Evolutionary conservation across 2,329 filamentous ascomycete species (phyloP), one percentile per base, ranked within the genome.

Genomic region (Penicillium sp.): DNA sequence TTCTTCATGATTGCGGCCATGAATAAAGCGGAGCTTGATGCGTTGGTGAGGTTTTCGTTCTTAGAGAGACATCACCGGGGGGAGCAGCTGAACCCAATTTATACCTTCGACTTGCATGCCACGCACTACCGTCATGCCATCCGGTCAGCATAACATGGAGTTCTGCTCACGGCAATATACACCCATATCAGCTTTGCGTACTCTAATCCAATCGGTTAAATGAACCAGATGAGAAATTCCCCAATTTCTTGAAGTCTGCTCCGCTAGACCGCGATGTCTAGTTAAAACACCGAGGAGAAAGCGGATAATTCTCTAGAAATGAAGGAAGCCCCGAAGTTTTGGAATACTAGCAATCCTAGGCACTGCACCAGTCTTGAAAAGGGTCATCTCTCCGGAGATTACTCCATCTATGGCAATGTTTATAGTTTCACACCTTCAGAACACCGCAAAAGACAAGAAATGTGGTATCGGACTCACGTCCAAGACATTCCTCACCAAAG

Each of bases 351-450:
- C 5, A 11, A 31, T 8, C 9, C 42, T 31, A 44, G 26, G 26
- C 9, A 22, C 50, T 35, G 31, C 56, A 40, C 56, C 52, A 61
- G 47, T 49, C 59, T 43, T 37, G 24, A 60, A 60, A 34, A 13
- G 31, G 55, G 44, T 34, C 50, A 55, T 56, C 38, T 32, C 44
- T 55, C 61, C 57, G 59, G 37, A 34, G 22, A 37, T 45, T 50
- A 34, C 34, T 38, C 35, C 16, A 31, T 48, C 29, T 26, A 29
- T 52, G n/a, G 29, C 8, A 49, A 53, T 57, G 40, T 57, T 48
- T 48, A 55, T 35, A 42, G 45, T 50, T 43, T 50, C 56, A 48
- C 56, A 51, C 39, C 57, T 35, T 16, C 45, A 50, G 14, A 7
- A 29, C n/a, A 45, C 8, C 11, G 18, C 16, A 7, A n/a, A 22